Conservation (phyloP, 169 alveolate genomes). For the Ichthyophthirius multifiliis region DNA sequence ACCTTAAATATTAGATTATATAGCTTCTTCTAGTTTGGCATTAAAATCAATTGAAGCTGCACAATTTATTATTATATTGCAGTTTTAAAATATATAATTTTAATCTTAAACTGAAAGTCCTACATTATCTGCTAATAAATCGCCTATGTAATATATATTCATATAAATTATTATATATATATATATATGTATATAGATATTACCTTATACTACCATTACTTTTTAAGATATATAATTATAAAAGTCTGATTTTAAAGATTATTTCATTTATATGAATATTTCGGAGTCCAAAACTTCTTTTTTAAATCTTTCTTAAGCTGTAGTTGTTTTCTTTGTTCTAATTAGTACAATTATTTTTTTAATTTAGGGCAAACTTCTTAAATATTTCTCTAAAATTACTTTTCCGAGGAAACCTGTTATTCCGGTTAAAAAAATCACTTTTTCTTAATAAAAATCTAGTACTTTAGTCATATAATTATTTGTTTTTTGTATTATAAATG, state of each 20-base stretch:
- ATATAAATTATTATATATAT: too few species aligned
- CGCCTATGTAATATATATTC: neutral
- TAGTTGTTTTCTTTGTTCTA: conserved; percentile 57
- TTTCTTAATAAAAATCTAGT: conserved; percentile 12
- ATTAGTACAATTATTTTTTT: conserved; percentile 54
- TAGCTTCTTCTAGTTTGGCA: conserved; percentile 60
- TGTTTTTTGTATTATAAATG: too few species aligned
- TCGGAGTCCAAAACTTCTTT: conserved; percentile 54
- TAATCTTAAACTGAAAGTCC: conserved; percentile 34
- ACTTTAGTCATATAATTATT: neutral
- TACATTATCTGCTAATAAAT: conserved; percentile 30
- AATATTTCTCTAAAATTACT: conserved; percentile 66
- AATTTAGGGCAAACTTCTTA: conserved; percentile 56
- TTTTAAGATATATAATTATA: conserved; percentile 9
- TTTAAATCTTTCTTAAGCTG: conserved; percentile 54
- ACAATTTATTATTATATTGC: conserved; percentile 63
- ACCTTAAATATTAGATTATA: conserved; percentile 66
- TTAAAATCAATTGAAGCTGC: conserved; percentile 83
- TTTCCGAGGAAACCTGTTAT: conserved; percentile 79
- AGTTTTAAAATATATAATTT: conserved; percentile 32
- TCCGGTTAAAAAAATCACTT: conserved; percentile 68
- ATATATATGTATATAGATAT: too few species aligned
- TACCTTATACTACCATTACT: too few species aligned
- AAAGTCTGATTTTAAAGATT: too few species aligned
- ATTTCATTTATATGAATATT: conserved; percentile 47